These are phyloP conservation scores for Aspergillus sp. DNA, from an alignment of 2,329 filamentous ascomycete species.

Conservation along the genomic window DNA sequence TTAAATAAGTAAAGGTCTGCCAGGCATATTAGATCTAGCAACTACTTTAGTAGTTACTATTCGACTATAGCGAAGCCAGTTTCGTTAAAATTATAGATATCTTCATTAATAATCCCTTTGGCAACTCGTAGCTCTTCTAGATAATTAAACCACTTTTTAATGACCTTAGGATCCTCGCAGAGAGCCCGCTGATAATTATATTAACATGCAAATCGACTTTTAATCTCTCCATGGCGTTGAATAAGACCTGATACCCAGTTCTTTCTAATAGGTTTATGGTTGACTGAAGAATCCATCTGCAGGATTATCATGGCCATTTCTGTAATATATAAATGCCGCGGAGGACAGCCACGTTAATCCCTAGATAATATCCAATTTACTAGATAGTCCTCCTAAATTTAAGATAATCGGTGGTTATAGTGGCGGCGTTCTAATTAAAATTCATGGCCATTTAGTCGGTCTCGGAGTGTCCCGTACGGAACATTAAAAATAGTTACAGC, in stretches of 20 bases:
- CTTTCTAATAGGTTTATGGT: constrained; percentile 1
- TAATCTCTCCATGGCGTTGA: background rate
- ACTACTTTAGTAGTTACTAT: constrained; percentile 12
- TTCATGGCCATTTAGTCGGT: background rate
- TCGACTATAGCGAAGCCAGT: constrained; percentile 19
- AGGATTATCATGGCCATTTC: constrained; percentile 16
- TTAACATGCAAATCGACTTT: constrained; percentile 1
- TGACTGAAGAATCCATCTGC: background rate
- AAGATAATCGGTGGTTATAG: background rate
- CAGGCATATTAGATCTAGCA: background rate
- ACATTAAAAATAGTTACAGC: constrained; percentile 8
- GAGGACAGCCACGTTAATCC: constrained; percentile 1
- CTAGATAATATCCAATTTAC: constrained; percentile 7
- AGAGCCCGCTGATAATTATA: constrained; percentile 12
- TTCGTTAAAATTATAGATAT: constrained; percentile 22
- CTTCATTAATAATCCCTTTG: constrained; percentile 11
- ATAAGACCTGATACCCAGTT: constrained; percentile 14
- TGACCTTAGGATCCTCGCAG: background rate
- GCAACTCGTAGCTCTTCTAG: constrained; percentile 5
- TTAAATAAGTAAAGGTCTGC: background rate
- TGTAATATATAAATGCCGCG: constrained; percentile 2
- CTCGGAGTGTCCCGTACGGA: background rate
- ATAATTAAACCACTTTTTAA: background rate
- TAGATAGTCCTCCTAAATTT: constrained; percentile 10
- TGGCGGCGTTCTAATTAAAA: background rate